Conservation (phyloP, 805 yeast genomes). For the Debaryomyces prosopidis region DNA sequence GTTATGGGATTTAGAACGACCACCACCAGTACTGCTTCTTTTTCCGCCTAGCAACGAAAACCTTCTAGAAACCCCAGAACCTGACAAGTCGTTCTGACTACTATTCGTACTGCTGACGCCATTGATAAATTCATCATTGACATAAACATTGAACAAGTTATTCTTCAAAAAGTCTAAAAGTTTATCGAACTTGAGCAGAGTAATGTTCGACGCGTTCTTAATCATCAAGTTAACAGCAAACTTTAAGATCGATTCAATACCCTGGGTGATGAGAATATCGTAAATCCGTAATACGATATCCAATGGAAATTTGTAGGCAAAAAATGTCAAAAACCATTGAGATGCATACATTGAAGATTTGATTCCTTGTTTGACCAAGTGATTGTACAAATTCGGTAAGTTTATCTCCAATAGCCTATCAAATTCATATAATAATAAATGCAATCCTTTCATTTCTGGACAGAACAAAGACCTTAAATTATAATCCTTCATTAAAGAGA, state of each 20-base stretch:
- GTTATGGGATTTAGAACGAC: conserved; percentile 4
- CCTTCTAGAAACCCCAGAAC: conserved; percentile 16
- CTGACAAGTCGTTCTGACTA: conserved; percentile 2
- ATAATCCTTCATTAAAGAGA: conserved; percentile 81
- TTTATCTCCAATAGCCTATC: conserved; percentile 81
- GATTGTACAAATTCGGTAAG: conserved; percentile 71
- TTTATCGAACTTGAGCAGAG: conserved; percentile 71
- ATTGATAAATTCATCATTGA: conserved; percentile 39
- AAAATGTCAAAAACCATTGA: conserved; percentile 95
- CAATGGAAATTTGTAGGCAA: conserved; percentile 92
- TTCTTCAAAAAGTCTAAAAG: conserved; percentile 78
- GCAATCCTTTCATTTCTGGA: conserved; percentile 94
- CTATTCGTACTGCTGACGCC: conserved; percentile 7
- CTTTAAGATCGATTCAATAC: conserved; percentile 80
- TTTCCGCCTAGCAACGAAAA: conserved; percentile 27
- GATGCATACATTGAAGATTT: conserved; percentile 95
- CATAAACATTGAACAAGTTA: conserved; percentile 70
- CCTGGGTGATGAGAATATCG: conserved; percentile 89
- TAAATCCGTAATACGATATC: conserved; percentile 83
- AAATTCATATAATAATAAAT: conserved; percentile 81
- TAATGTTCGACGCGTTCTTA: conserved; percentile 59
- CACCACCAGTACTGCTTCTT: conserved; percentile 7
- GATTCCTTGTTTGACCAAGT: conserved; percentile 82
- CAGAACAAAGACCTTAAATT: conserved; percentile 74
- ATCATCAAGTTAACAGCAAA: conserved; percentile 81